Base-by-base conservation (phyloP, 2,329 filamentous ascomycete species). In the Davidsoniella neocaledoniae region DNA sequence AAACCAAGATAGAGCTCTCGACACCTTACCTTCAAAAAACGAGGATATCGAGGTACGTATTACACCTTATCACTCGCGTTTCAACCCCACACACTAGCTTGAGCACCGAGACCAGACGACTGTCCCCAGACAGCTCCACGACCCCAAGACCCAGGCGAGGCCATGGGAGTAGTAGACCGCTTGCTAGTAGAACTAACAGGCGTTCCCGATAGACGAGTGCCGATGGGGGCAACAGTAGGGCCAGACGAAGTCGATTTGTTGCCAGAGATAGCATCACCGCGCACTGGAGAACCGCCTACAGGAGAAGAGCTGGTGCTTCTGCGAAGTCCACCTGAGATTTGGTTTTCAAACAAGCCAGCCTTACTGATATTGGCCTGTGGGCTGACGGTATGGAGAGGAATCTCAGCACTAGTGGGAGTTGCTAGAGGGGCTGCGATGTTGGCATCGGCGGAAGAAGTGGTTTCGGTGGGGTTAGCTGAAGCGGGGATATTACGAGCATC, bases 71-170 rank as follows among this genome's bases (percentile, higher is more conserved):
- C 29, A 23, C 29, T 33, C 29, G 26, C 21, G 12, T 25, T 50
- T 55, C 80, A 95, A 58, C 88, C 88, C 88, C 88, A 96, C 57
- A 95, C 90, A 56, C 86, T 93, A 56, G 88, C 87, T 63, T 93
- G 86, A 54, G 88, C 83, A 56, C 87, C 85, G 54, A 93, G 78
- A 46, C 79, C 77, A 56, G 80, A 84, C 60, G 84, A 86, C 59
- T 80, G 81, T 53, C 86, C 84, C 88, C 88, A 94, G 43, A 90
- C 85, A 38, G 80, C 82, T 56, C 83, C 82, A 61, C 79, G 81
- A 50, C 83, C 80, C 88, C 88, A 94, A 53, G 79, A 77, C 16
- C 81, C 71, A 10, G 88, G 87, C n/a, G 87, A 93, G n/a, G 87
- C 81, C 26, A 94, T 73, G 49, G 90, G 88, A 2, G 88, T 94